A percentile compares a stretch with the other conserved stretches of the same genome.
Evolutionary conservation across 306 rosid species (phyloP).

Genomic region (Parietaria judaica): DNA sequence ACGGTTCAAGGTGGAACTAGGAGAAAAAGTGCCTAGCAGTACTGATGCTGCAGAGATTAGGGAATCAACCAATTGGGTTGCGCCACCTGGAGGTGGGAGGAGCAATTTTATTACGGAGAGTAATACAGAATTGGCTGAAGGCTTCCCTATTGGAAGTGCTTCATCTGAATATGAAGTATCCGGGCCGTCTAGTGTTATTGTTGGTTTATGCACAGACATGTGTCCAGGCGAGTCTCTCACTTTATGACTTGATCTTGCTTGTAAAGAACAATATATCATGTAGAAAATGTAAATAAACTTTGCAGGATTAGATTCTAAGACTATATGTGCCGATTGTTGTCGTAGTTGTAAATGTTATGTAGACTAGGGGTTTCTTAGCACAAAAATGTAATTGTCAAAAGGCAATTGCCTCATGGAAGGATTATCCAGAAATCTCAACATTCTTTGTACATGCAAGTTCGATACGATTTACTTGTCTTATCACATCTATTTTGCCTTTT

Average conservation of each 20-base stretch:
- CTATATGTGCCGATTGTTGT: too few species aligned
- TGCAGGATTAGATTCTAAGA: too few species aligned
- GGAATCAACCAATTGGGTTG: constrained; percentile 31
- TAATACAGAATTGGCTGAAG: constrained; percentile 36
- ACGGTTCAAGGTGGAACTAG: constrained; percentile 77
- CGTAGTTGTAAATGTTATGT: too few species aligned
- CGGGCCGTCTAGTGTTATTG: constrained; percentile 48
- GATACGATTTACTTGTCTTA: too few species aligned
- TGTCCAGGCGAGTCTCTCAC: constrained; percentile 71
- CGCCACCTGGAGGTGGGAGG: constrained; percentile 28
- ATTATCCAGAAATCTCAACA: too few species aligned
- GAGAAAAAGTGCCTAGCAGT: constrained; percentile 39
- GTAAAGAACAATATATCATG: not conserved
- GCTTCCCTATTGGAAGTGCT: constrained; percentile 1
- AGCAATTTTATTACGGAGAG: constrained; percentile 32
- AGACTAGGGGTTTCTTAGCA: too few species aligned
- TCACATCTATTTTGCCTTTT: not conserved
- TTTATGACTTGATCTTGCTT: constrained; percentile 5
- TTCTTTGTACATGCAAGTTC: not conserved
- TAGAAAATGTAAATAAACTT: too few species aligned
- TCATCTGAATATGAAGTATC: constrained; percentile 46
- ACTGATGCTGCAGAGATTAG: constrained; percentile 35
- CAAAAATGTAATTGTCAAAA: too few species aligned
- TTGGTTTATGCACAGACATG: constrained; percentile 87
- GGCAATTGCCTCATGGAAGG: too few species aligned